Conservation (phyloP, 768 basidiomycete species). For the Pilatotrama ljubarskyi region DNA sequence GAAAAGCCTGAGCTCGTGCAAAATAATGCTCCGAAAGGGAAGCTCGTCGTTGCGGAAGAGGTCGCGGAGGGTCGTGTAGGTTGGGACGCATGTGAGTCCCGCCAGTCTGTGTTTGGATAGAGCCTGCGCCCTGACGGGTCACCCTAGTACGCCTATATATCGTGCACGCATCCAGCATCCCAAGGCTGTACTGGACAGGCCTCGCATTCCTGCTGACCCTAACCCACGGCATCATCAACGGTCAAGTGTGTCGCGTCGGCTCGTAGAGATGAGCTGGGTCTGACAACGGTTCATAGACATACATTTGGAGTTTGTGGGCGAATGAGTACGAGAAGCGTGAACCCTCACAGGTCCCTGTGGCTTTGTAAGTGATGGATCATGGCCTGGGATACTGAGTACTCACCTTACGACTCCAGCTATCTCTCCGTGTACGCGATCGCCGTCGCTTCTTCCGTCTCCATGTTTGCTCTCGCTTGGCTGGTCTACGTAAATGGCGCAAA, state of each 20-base stretch:
- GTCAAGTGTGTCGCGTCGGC: neutral
- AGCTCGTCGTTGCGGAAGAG: conserved; percentile 67
- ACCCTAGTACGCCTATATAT: conserved; percentile 34
- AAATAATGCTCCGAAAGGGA: conserved; percentile 40
- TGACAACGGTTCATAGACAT: conserved; percentile 35
- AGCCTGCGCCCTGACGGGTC: neutral
- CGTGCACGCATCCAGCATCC: conserved; percentile 10
- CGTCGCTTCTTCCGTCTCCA: conserved; percentile 31
- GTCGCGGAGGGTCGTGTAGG: conserved; percentile 59
- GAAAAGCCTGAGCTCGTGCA: conserved; percentile 23
- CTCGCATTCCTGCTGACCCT: conserved; percentile 25
- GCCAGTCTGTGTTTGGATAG: neutral
- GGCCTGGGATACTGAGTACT: neutral
- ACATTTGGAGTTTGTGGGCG: conserved; percentile 49
- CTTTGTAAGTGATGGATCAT: conserved; percentile 32
- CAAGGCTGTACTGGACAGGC: conserved; percentile 1
- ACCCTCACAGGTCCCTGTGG: conserved; percentile 35
- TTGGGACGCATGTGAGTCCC: conserved; percentile 44
- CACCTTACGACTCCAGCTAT: conserved; percentile 40
- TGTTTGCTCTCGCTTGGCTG: conserved; percentile 38
- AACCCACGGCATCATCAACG: conserved; percentile 6
- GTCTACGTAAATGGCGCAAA: conserved; percentile 49
- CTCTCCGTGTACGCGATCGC: conserved; percentile 44
- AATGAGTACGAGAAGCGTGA: conserved; percentile 39
- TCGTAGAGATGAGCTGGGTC: conserved; percentile 28